Conservation (phyloP, 148 eudicot species). For the Vaccinium vitisidaea region DNA sequence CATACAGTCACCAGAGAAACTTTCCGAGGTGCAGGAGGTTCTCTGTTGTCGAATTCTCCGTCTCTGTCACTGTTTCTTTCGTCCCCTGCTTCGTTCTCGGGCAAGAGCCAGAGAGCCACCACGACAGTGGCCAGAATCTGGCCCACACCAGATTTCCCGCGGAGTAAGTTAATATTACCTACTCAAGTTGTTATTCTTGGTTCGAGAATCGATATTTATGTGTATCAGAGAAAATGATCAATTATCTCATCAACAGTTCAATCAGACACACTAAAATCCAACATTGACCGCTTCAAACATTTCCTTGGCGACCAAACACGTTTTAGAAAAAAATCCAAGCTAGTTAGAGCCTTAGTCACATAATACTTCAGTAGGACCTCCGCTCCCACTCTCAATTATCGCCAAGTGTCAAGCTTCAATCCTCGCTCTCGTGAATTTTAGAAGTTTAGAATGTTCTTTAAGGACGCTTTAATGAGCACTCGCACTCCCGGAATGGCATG, state of each 20-base stretch:
- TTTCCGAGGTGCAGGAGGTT: too few species aligned
- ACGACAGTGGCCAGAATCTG: too few species aligned
- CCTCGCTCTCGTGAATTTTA: background rate
- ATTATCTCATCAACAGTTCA: background rate
- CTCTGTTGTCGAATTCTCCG: too few species aligned
- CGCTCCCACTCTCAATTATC: background rate
- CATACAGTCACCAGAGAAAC: too few species aligned
- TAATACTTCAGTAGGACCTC: background rate
- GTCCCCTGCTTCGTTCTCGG: too few species aligned
- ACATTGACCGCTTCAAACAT: background rate
- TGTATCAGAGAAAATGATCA: background rate
- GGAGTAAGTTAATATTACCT: background rate
- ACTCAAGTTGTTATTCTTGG: background rate
- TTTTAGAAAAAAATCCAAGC: background rate
- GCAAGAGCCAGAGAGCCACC: too few species aligned
- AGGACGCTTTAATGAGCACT: background rate
- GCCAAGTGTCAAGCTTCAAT: background rate
- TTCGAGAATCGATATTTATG: background rate
- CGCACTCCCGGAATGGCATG: background rate
- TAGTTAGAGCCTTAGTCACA: background rate
- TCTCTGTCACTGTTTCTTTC: too few species aligned
- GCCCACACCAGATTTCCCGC: too few species aligned
- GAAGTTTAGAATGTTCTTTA: background rate
- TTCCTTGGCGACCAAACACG: constrained; percentile 12
- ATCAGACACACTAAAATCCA: background rate